Percentiles rank a stretch among this genome's conserved stretches.
Evolutionary conservation across 768 basidiomycete genomes (phyloP).

Genomic region (Pisolithus orientalis): DNA sequence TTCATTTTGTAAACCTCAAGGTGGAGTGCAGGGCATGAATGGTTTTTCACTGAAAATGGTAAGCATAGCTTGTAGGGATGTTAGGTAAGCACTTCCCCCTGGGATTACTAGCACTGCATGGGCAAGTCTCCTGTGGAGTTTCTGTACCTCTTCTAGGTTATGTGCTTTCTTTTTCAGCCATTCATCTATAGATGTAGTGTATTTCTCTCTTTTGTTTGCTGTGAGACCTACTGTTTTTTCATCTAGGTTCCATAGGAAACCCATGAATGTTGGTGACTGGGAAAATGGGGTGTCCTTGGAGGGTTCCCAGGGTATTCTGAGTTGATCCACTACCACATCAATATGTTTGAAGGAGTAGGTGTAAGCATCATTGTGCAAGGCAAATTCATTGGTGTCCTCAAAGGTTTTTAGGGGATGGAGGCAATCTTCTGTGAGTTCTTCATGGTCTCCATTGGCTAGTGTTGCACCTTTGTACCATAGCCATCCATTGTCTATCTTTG

Average conservation of each 20-base stretch:
- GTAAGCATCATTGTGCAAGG: neutral
- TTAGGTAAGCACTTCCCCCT: too few species aligned
- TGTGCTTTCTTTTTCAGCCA: conserved; percentile 12
- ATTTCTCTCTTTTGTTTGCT: too few species aligned
- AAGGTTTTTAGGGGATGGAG: conserved; percentile 4
- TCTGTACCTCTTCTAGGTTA: conserved; percentile 20
- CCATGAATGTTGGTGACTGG: neutral
- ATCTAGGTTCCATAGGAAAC: neutral
- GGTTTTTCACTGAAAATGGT: neutral
- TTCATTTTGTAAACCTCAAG: neutral
- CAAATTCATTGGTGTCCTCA: neutral
- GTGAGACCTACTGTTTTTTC: neutral
- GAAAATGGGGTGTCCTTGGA: neutral
- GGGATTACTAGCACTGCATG: too few species aligned
- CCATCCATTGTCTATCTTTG: neutral
- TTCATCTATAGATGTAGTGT: neutral
- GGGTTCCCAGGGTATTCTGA: too few species aligned
- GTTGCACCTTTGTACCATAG: neutral
- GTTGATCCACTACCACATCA: too few species aligned
- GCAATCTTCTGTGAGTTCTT: conserved; percentile 32
- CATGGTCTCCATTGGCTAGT: conserved; percentile 1
- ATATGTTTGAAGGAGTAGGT: too few species aligned
- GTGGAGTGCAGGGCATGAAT: neutral
- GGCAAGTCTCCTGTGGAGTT: conserved; percentile 27
- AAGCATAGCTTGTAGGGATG: too few species aligned